A percentile compares a stretch with the other conserved stretches of the same genome.
These are phyloP conservation scores for Termitomyces sp. DNA, from an alignment of 768 basidiomycete species.

Conservation along the genomic window DNA sequence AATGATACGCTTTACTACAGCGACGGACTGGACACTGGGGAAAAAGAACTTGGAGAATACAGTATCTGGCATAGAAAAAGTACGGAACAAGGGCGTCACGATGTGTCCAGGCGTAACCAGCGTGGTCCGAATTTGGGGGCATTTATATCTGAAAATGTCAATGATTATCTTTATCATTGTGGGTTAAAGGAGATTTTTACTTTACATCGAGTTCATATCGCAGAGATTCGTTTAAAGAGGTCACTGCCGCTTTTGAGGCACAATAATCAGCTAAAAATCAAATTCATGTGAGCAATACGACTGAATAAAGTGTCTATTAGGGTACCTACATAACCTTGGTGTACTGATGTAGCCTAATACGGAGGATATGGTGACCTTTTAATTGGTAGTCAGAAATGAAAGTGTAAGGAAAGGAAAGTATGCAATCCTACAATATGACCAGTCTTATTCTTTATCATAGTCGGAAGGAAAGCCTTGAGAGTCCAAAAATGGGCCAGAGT, in stretches of 20 bases:
- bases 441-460: slow-evolving; percentile 69
- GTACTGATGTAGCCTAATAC: slow-evolving; percentile 69
- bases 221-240: slow-evolving; percentile 79
- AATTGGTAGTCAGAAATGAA: slow-evolving; percentile 14
- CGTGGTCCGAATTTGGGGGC: slow-evolving; percentile 83
- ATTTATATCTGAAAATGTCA: slow-evolving; percentile 50
- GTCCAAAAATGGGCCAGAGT: slow-evolving; percentile 89
- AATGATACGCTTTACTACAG: slow-evolving; percentile 80
- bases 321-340: slow-evolving; percentile 70
- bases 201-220: slow-evolving; percentile 84
- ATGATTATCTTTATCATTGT: not conserved
- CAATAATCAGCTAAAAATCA: slow-evolving; percentile 71
- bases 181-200: slow-evolving; percentile 31
- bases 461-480: slow-evolving; percentile 89
- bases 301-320: not conserved
- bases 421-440: slow-evolving; percentile 79
- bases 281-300: not conserved
- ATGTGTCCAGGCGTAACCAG: slow-evolving; percentile 82
- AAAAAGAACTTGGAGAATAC: slow-evolving; percentile 68
- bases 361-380: slow-evolving; percentile 76
- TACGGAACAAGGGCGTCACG: slow-evolving; percentile 75
- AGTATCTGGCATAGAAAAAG: slow-evolving; percentile 46
- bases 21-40: slow-evolving; percentile 70
- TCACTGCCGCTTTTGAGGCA: slow-evolving; percentile 89
- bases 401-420: not conserved